phyloP scores from a whole-genome alignment of 192 early-diverging fungal genomes.

The Podila epicladia region DNA sequence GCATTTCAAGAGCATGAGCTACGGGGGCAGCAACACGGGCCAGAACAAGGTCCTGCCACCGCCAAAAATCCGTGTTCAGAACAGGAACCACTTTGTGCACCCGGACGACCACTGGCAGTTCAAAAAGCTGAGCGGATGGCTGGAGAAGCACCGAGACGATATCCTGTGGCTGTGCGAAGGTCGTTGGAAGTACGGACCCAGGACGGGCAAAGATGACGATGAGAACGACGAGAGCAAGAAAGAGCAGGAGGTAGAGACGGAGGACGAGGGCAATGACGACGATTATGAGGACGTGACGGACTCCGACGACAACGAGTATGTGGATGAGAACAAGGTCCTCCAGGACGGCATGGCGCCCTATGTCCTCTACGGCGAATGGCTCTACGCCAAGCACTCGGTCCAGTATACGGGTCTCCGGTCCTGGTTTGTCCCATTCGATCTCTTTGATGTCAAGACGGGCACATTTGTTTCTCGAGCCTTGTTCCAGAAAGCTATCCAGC shows the following conservation, averaged over 20 bases:
- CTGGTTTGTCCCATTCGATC: constrained; percentile 48
- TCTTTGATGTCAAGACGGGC: constrained; percentile 45
- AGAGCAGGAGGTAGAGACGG: not conserved
- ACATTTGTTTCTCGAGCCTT: constrained; percentile 42
- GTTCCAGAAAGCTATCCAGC: constrained; percentile 26
- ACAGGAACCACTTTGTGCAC: constrained; percentile 51
- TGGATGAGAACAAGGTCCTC: constrained; percentile 43
- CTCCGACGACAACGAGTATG: constrained; percentile 35
- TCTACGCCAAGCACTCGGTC: constrained; percentile 49
- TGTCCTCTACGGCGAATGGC: constrained; percentile 51
- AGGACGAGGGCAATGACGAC: not conserved
- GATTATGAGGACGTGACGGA: constrained; percentile 16
- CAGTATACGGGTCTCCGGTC: constrained; percentile 41
- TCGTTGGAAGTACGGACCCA: constrained; percentile 24
- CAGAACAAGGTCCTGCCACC: constrained; percentile 10
- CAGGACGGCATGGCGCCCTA: constrained; percentile 50
- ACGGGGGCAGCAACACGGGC: constrained; percentile 5
- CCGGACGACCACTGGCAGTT: constrained; percentile 53
- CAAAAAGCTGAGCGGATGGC: constrained; percentile 43
- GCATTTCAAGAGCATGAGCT: constrained; percentile 38
- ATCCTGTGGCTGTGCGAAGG: constrained; percentile 36
- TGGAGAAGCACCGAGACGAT: constrained; percentile 41
- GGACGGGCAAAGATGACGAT: not conserved
- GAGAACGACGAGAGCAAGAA: not conserved
- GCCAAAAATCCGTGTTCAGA: constrained; percentile 46